Base-by-base conservation (phyloP, 2,329 filamentous ascomycete genomes). In the Clathrospora elynae region DNA sequence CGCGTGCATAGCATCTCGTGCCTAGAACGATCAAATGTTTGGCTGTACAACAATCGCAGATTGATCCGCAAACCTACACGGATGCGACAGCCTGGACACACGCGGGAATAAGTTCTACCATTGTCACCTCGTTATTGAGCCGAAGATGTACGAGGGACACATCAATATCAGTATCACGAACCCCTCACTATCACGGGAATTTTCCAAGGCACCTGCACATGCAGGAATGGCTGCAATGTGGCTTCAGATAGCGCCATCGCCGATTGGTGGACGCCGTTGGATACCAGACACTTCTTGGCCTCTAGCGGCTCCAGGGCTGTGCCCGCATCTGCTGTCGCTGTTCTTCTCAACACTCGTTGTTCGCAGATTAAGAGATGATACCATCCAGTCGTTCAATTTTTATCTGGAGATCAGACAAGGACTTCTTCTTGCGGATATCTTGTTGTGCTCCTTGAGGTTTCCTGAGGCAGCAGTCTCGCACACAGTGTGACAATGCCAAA, bases 401-500 rank as follows among this genome's bases (percentile, higher is more conserved):
- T 20, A 34, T 26, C 22, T 24, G 19, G 31, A 37, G 34, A 14
- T 14, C 20, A 41, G 13, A 23, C 17, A 35, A 33, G 29, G 24
- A 9, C 12, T 18, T n/a, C 13, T n/a, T 12, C 6, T 24, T 32
- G 16, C 37, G 18, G 6, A 17, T 19, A 18, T 16, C 17, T 28
- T 7, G 14, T 14, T 20, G 20, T 25, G n/a, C 16, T 20, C 12
- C 19, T 35, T 24, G 18, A 35, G n/a, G 1, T 18, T 26, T 11
- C 29, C 39, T 49, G 49, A 39, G 35, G 48, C 12, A 36, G 22
- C 12, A 30, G 42, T 39, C 37, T 35, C 35, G 40, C 38, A 20
- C 39, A 35, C 31, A 25, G 40, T 49, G 32, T 46, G 35, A 55
- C 51, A 17, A 70, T 70, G 66, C 66, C 66, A 25, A 70, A 68